A percentile compares a stretch with the other conserved stretches of the same genome.
phyloP scores from a whole-genome alignment of 2,329 filamentous ascomycete species.

The Graphium sp. region DNA sequence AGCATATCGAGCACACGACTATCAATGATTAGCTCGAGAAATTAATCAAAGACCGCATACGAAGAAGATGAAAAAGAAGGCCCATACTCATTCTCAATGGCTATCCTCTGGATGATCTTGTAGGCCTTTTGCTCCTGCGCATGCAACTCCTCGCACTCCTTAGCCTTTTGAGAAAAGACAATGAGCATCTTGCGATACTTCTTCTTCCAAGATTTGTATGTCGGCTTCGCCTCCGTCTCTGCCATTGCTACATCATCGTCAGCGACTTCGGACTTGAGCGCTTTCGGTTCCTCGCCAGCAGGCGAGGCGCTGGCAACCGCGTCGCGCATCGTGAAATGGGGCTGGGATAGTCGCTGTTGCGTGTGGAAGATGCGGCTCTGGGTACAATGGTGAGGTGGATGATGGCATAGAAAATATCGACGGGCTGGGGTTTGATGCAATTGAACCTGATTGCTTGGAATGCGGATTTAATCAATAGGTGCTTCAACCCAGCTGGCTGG shows the following conservation, averaged over 20 bases:
- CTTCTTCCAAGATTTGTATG: constrained; percentile 63
- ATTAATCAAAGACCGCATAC: constrained; percentile 1
- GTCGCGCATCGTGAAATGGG: too few species aligned
- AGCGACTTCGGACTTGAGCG: too few species aligned
- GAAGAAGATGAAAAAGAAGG: constrained; percentile 6
- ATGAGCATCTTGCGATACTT: constrained; percentile 90
- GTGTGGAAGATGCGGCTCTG: too few species aligned
- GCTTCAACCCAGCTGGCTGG: too few species aligned
- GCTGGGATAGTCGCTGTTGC: too few species aligned
- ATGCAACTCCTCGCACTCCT: constrained; percentile 68
- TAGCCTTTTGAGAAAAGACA: constrained; percentile 61
- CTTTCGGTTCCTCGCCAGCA: too few species aligned
- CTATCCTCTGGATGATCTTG: constrained; percentile 65
- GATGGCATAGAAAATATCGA: too few species aligned
- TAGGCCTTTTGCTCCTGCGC: constrained; percentile 66
- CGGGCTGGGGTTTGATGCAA: too few species aligned
- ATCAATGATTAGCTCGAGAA: constrained; percentile 5
- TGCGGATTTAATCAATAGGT: too few species aligned
- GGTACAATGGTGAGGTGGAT: too few species aligned
- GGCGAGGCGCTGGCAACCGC: too few species aligned
- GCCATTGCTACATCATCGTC: constrained; percentile 13
- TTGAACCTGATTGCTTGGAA: too few species aligned
- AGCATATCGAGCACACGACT: constrained; percentile 82
- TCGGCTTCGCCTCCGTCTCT: constrained; percentile 30
- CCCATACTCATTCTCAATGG: constrained; percentile 81